Base-by-base conservation (phyloP, 495 filamentous ascomycete species). In the Schizothecium vesticola region DNA sequence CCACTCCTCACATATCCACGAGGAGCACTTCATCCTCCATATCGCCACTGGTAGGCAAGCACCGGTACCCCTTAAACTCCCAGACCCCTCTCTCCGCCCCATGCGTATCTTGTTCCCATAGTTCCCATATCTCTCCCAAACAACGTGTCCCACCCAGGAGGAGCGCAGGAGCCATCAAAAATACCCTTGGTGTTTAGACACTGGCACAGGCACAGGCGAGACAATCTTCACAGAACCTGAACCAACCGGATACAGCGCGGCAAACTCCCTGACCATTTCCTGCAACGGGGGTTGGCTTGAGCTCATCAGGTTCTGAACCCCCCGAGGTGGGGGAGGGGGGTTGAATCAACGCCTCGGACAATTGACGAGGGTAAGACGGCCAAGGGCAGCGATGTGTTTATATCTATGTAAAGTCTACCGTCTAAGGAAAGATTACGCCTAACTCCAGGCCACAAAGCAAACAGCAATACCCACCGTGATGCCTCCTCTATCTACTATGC, bases 101-200 rank as follows among this genome's bases (percentile, higher is more conserved):
- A 69, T 12, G 63, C 65, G 31, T 43, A 72, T 56, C 57, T 71
- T 74, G 23, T 70, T 72, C 0, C 67, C 70, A 51, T 68, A 68
- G 23, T 70, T 72, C 0, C 67, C 70, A 51, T 68, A 68, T 10
- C 22, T 51, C n/a, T 21, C 31, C 68, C 70, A 74, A 72, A 51
- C 31, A 23, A 8, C 3, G 59, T 29, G 3, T 70, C 70, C 72
- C 63, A 69, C 7, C 1, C 12, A 22, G 66, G 66, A 24, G 69
- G 66, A 24, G 69, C 23, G 9, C n/a, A 16, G 11, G 12, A 22
- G 25, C 23, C 33, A 16, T n/a, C 56, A 33, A 1, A 16, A n/a
- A 22, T 1, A 10, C 21, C n/a, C 33, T 7, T 19, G 5, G 10
- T 23, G 16, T 10, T 58, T 36, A 13, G 43, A 2, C 36, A 51